Base-by-base conservation (phyloP, 2,329 filamentous ascomycete species). In the Fulvia fulva region DNA sequence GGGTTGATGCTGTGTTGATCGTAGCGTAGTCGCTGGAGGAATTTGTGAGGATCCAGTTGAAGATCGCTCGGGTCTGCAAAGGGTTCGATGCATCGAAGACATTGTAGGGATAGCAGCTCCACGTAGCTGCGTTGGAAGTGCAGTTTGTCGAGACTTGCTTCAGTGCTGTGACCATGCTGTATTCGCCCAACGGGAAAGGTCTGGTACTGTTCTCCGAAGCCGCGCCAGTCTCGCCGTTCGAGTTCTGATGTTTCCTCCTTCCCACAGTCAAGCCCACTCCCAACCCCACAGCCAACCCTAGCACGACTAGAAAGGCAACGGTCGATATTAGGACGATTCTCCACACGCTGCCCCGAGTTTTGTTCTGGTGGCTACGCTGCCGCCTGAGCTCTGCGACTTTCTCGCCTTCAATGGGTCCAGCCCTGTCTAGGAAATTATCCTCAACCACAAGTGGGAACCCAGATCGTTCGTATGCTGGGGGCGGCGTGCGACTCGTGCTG, bases 161-260 rank as follows among this genome's bases (percentile, higher is more conserved):
- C 41, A 89, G 81, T 58, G 81, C 81, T 22, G 84, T 84, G 6
- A 80, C 76, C 64, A 89, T 77, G 37, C 81, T 77, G 70, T 84
- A 89, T n/a, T 81, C 79, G 5, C 87, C 87, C 1, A 81, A 74
- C 1, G 87, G 87, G 65, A 88, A 88, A 54, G 73, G 69, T 43
- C 59, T 51, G 28, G 37, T 53, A 14, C 47, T 21, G 22, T 54
- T 37, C 5, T 51, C 30, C n/a, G 30, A 14, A 30, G 23, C 19
- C 5, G 51, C 21, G 45, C 28, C 21, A n/a, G 58, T 25, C 22
- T 34, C 30, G 23, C 34, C 23, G 23, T 52, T 23, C 21, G 57
- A 34, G 7, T 50, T 37, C 6, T 57, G 47, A 25, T 60, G 57
- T 50, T 68, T 63, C 43, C 62, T 63, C 43, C 64, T 62, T 34